A percentile compares a stretch with the other conserved stretches of the same genome.
Conservation (phyloP, 2,329 filamentous ascomycete genomes). For the Akanthomyces dipterigenus region DNA sequence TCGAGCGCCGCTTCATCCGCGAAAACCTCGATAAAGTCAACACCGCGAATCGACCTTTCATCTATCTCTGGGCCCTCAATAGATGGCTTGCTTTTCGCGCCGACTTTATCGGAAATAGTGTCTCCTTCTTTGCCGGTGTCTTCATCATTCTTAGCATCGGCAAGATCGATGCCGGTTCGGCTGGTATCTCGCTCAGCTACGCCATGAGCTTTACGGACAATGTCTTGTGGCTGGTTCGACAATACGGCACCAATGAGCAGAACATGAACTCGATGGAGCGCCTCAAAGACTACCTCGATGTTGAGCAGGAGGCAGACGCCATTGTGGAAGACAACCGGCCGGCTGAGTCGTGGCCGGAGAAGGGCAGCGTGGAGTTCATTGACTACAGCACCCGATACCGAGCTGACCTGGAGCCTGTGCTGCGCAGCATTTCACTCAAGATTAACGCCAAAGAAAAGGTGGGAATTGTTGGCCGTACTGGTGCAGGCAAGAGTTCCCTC, state of each 20-base stretch:
- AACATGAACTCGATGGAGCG: slow-evolving; percentile 99
- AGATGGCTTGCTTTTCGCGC: slow-evolving; percentile 93
- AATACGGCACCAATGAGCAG: slow-evolving; percentile 94
- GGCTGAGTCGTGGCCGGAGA: slow-evolving; percentile 72
- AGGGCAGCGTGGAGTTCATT: slow-evolving; percentile 81
- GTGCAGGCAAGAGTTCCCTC: slow-evolving; percentile 92
- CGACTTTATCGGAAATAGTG: slow-evolving; percentile 81
- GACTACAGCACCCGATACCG: slow-evolving; percentile 87
- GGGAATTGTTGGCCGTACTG: slow-evolving; percentile 90
- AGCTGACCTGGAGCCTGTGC: slow-evolving; percentile 76
- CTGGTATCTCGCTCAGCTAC: slow-evolving; percentile 90
- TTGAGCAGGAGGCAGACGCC: slow-evolving; percentile 83
- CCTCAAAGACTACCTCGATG: slow-evolving; percentile 93
- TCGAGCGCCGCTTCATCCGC: slow-evolving; percentile 85
- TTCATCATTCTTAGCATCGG: slow-evolving; percentile 84
- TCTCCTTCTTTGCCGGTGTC: slow-evolving; percentile 86
- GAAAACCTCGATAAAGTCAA: slow-evolving; percentile 89
- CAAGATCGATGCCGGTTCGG: slow-evolving; percentile 79
- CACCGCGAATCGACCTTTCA: slow-evolving; percentile 84
- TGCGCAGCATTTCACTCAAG: slow-evolving; percentile 78
- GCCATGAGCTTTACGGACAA: slow-evolving; percentile 97
- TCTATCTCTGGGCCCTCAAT: slow-evolving; percentile 94
- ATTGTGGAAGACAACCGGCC: slow-evolving; percentile 75
- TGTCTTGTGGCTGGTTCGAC: slow-evolving; percentile 87
- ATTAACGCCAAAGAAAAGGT: slow-evolving; percentile 86